These are phyloP conservation scores for Cladophialophora immunda DNA, from an alignment of 2,329 filamentous ascomycete genomes.

Conservation along the genomic window DNA sequence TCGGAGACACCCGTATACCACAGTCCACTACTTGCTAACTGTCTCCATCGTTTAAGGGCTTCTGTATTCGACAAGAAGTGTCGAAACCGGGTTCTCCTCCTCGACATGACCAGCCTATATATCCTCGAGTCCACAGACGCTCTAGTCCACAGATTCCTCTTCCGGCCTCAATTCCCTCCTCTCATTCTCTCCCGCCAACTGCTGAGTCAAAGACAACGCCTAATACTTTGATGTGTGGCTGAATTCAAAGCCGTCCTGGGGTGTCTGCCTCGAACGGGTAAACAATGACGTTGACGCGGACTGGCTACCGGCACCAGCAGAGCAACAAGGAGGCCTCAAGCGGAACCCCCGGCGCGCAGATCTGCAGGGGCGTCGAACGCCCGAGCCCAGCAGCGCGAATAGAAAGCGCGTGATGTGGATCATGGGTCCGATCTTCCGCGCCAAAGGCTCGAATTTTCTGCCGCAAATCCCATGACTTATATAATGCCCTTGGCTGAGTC, in stretches of 20 bases:
- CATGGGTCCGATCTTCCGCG: constrained; percentile 19
- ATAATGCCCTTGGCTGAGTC: constrained; percentile 12
- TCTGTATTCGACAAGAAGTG: neutral
- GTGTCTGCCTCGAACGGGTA: constrained; percentile 5
- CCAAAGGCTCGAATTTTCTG: constrained; percentile 11
- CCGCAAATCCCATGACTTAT: constrained; percentile 8
- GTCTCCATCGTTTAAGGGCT: neutral
- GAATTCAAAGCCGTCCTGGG: neutral
- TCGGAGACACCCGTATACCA: neutral
- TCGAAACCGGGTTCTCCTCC: neutral
- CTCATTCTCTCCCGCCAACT: neutral
- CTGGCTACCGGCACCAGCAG: neutral
- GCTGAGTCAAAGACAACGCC: neutral
- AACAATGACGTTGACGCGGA: constrained; percentile 11
- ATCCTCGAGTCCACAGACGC: neutral
- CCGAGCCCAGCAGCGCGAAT: neutral
- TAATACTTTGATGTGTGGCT: constrained; percentile 1
- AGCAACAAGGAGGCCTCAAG: neutral
- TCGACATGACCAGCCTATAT: neutral
- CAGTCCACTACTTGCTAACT: neutral
- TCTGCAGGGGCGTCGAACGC: constrained; percentile 3
- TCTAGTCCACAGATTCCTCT: neutral
- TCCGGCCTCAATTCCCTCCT: neutral
- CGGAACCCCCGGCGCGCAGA: constrained; percentile 14
- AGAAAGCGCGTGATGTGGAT: neutral